A percentile compares a stretch with the other conserved stretches of the same genome.
These are phyloP conservation scores for Agrocybe pediades DNA, from an alignment of 768 basidiomycete genomes.

Conservation along the genomic window DNA sequence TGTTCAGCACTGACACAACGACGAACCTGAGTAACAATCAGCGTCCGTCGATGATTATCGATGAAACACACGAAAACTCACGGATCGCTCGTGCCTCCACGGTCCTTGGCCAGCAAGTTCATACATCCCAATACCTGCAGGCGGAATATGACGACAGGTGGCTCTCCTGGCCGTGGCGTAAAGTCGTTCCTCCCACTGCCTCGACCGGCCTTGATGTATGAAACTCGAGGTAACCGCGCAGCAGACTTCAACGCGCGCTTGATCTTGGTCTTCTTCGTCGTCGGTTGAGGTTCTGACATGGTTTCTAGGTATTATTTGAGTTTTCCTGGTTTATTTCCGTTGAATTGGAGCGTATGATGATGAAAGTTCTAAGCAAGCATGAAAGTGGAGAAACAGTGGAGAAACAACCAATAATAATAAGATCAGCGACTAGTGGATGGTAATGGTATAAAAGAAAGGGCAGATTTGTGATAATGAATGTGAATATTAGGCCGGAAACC, in stretches of 20 bases:
- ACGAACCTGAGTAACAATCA: slow-evolving; percentile 53
- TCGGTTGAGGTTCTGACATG: slow-evolving; percentile 1
- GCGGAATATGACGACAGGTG: slow-evolving; percentile 64
- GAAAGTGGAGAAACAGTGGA: neutral
- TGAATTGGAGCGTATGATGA: neutral
- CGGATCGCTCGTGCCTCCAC: slow-evolving; percentile 77
- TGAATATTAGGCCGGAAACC: neutral
- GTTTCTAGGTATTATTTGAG: neutral
- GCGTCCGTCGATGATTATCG: neutral
- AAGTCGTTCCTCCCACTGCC: slow-evolving; percentile 30
- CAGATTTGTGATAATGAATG: neutral
- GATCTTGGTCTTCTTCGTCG: slow-evolving; percentile 41
- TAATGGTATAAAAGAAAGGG: neutral
- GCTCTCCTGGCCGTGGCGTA: slow-evolving; percentile 58
- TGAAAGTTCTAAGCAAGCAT: neutral
- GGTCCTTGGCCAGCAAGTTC: slow-evolving; percentile 63
- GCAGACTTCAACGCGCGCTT: slow-evolving; percentile 63
- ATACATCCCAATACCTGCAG: slow-evolving; percentile 70
- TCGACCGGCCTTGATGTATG: slow-evolving; percentile 34
- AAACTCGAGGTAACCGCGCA: slow-evolving; percentile 52
- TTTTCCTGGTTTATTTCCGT: neutral
- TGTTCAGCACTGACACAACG: slow-evolving; percentile 60
- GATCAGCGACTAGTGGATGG: neutral
- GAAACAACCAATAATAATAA: neutral
- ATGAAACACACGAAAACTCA: slow-evolving; percentile 39